Conservation (phyloP, 805 yeast genomes). For the Brettanomyces custersianus region DNA sequence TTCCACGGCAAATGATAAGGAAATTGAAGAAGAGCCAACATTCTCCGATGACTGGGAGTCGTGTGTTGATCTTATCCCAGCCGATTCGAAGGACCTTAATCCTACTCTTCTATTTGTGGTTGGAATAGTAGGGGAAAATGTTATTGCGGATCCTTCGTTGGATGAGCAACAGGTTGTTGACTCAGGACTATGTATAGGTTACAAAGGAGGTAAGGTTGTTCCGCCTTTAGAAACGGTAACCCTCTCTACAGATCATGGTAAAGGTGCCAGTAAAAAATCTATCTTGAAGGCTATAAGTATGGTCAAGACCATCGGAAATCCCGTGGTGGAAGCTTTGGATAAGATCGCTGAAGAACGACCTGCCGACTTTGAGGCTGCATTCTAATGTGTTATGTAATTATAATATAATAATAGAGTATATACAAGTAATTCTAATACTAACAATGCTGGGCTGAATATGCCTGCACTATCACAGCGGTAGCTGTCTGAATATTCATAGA, state of each 20-base stretch:
- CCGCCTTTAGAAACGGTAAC: conserved; percentile 70
- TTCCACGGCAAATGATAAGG: conserved; percentile 55
- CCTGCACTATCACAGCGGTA: conserved; percentile 88
- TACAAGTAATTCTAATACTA: conserved; percentile 9
- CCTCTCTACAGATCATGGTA: conserved; percentile 40
- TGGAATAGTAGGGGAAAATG: conserved; percentile 63
- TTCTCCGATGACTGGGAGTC: conserved; percentile 83
- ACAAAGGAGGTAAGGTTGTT: conserved; percentile 55
- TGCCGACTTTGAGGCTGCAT: conserved; percentile 23
- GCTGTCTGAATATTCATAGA: conserved; percentile 98
- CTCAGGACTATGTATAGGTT: conserved; percentile 69
- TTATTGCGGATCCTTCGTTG: conserved; percentile 77
- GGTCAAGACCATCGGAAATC: conserved; percentile 51
- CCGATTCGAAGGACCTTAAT: conserved; percentile 29
- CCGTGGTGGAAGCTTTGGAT: conserved; percentile 53
- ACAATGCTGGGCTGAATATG: conserved; percentile 68
- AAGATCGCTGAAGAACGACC: conserved; percentile 31
- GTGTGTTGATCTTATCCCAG: conserved; percentile 37
- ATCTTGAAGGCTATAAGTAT: conserved; percentile 48
- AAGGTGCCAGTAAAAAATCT: conserved; percentile 43
- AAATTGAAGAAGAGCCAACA: conserved; percentile 81
- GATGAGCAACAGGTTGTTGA: conserved; percentile 86
- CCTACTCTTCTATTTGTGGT: conserved; percentile 75
- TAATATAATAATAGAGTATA: not conserved
- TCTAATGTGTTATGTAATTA: conserved; percentile 7